phyloP scores from a whole-genome alignment of 164 flowering plant genomes.

The Tetracentron sinense region DNA sequence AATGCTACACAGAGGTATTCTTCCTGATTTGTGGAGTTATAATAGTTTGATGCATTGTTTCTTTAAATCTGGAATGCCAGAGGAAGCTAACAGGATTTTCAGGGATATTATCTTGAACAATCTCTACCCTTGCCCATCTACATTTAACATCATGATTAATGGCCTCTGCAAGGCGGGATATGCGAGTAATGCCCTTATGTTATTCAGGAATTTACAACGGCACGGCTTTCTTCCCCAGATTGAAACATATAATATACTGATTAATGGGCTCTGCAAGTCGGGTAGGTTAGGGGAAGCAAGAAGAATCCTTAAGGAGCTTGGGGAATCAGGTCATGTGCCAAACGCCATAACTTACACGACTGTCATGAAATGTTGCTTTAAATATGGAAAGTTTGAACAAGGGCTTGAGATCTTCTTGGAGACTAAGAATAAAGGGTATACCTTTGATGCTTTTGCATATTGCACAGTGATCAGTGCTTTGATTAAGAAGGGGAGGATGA shows the following conservation, averaged over 20 bases:
- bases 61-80: conserved; percentile 58
- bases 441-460: conserved; percentile 68
- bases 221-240: conserved; percentile 50
- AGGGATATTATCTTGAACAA: conserved; percentile 32
- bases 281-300: conserved; percentile 39
- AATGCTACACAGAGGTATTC: conserved; percentile 57
- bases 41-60: conserved; percentile 74
- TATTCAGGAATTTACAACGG: conserved; percentile 54
- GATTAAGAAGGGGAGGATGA: conserved; percentile 41
- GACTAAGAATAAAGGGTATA: conserved; percentile 65
- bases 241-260: conserved; percentile 72
- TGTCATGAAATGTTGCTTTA: conserved; percentile 65
- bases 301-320: conserved; percentile 52
- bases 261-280: conserved; percentile 70
- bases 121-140: conserved; percentile 32
- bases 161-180: conserved; percentile 74
- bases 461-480: conserved; percentile 65
- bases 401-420: conserved; percentile 59
- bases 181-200: conserved; percentile 45
- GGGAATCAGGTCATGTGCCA: conserved; percentile 44
- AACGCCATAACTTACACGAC: conserved; percentile 78
- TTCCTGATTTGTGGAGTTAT: conserved; percentile 76
- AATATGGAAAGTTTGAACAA: conserved; percentile 33
- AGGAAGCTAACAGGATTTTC: conserved; percentile 55
- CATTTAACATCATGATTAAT: conserved; percentile 67